These are phyloP conservation scores for Pyricularia grisea DNA, from an alignment of 2,329 filamentous ascomycete genomes.

Conservation along the genomic window DNA sequence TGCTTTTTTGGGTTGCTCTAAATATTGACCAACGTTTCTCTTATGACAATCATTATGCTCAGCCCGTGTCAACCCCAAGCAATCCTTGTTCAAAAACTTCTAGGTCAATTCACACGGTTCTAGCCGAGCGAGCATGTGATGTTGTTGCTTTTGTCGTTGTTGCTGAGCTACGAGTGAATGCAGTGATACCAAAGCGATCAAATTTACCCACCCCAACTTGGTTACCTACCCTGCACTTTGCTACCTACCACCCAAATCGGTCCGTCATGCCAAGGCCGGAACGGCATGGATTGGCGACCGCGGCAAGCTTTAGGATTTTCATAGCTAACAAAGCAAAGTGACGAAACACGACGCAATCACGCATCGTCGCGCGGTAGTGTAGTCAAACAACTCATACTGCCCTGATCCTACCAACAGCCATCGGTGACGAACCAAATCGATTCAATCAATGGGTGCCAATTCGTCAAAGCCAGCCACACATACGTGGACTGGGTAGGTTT, in stretches of 20 bases:
- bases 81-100: neutral
- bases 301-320: neutral
- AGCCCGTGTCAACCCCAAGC: neutral
- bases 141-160: too few species aligned
- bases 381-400: neutral
- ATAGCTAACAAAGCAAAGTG: neutral
- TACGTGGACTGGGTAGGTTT: conserved; percentile 47
- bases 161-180: too few species aligned
- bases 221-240: neutral
- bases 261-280: neutral
- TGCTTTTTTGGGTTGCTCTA: neutral
- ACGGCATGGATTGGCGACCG: neutral
- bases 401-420: neutral
- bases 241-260: neutral
- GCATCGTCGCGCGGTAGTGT: neutral
- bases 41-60: neutral
- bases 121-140: too few species aligned
- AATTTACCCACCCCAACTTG: too few species aligned
- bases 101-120: neutral
- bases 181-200: too few species aligned
- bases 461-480: conserved; percentile 42
- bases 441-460: conserved; percentile 41
- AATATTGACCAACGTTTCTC: neutral
- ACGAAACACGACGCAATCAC: neutral
- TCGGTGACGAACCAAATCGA: neutral